Evolutionary conservation across 495 filamentous ascomycete species (phyloP).

Genomic region (Podospora sp.): DNA sequence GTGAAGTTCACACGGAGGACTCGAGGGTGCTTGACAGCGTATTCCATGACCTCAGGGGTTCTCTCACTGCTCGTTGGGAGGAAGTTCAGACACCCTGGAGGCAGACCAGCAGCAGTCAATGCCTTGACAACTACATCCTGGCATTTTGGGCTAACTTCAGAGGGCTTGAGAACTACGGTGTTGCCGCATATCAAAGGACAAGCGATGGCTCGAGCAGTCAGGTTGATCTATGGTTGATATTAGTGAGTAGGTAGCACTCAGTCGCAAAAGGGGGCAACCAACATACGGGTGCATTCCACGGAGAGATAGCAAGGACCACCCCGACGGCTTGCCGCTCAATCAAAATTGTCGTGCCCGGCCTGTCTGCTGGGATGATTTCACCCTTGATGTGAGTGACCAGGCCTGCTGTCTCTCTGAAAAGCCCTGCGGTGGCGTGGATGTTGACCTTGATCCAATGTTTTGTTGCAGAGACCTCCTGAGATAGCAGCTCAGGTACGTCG

Average conservation of each 20-base stretch:
- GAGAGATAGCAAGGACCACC: constrained; percentile 41
- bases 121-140: constrained; percentile 67
- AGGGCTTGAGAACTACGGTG: constrained; percentile 74
- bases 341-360: constrained; percentile 35
- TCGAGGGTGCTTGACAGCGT: constrained; percentile 49
- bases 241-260: constrained; percentile 57
- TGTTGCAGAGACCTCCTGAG: constrained; percentile 46
- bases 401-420: constrained; percentile 66
- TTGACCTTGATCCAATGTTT: constrained; percentile 51
- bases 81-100: constrained; percentile 52
- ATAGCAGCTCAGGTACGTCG: constrained; percentile 58
- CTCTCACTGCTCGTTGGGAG: constrained; percentile 45
- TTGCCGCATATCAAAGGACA: constrained; percentile 76
- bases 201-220: constrained; percentile 62
- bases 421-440: constrained; percentile 51
- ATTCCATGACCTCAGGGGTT: constrained; percentile 50
- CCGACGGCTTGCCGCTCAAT: constrained; percentile 36
- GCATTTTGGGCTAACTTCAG: constrained; percentile 69
- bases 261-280: neutral
- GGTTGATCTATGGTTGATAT: constrained; percentile 53
- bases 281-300: constrained; percentile 41
- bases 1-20: constrained; percentile 54
- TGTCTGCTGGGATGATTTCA: constrained; percentile 38
- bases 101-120: constrained; percentile 66
- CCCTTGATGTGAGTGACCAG: constrained; percentile 46